phyloP scores from a whole-genome alignment of 1,139 yeast genomes.

The Geotrichum candidum region DNA sequence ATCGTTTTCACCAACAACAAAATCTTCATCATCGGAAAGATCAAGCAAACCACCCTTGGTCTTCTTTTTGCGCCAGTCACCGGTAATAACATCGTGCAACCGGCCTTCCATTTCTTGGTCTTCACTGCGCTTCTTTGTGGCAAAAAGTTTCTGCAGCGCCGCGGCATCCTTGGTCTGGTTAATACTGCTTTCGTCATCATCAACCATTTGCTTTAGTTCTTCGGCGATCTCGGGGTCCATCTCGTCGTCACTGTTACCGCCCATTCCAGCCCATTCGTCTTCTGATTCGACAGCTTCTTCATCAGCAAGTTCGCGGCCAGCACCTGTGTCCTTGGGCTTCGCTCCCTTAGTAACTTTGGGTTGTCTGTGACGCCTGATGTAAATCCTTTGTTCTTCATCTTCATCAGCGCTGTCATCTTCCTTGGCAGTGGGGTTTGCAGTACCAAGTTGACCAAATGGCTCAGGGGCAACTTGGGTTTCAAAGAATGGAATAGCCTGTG shows the following conservation, averaged over 20 bases:
- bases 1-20: constrained; percentile 55
- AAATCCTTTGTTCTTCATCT: neutral
- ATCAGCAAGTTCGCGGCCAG: constrained; percentile 46
- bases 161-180: constrained; percentile 53
- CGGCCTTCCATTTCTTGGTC: constrained; percentile 70
- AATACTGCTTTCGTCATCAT: constrained; percentile 40
- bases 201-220: constrained; percentile 70
- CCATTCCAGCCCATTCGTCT: constrained; percentile 91
- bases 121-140: constrained; percentile 60
- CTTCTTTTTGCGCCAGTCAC: constrained; percentile 64
- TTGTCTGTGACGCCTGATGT: neutral
- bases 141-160: constrained; percentile 54
- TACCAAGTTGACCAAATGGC: neutral
- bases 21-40: constrained; percentile 57
- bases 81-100: constrained; percentile 76
- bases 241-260: constrained; percentile 72
- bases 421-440: neutral
- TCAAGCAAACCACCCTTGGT: constrained; percentile 58
- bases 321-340: constrained; percentile 2
- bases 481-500: neutral
- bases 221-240: constrained; percentile 43
- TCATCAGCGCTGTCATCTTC: constrained; percentile 4
- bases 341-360: neutral
- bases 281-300: constrained; percentile 95
- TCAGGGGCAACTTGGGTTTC: neutral